Evolutionary conservation across 169 alveolate genomes (phyloP).

Genomic region (Plasmodium cynomolgi): DNA sequence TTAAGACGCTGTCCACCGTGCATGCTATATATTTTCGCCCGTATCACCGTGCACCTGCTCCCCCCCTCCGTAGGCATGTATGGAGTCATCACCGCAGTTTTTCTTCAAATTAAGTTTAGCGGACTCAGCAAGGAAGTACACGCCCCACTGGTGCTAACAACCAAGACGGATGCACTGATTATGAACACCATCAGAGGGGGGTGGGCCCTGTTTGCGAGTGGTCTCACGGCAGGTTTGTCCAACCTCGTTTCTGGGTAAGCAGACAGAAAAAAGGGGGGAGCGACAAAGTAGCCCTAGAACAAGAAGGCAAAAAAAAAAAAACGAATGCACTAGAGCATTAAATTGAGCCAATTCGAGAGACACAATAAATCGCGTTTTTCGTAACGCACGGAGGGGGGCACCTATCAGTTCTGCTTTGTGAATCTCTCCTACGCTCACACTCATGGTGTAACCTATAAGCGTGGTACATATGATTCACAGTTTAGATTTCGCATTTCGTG

Average conservation of each 20-base stretch:
- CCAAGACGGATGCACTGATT: slow-evolving; percentile 71
- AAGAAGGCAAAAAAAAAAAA: background rate
- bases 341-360: background rate
- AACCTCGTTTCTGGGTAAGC: slow-evolving; percentile 97
- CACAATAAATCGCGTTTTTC: background rate
- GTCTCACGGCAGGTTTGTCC: slow-evolving; percentile 99
- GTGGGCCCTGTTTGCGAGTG: slow-evolving; percentile 97
- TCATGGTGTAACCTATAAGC: background rate
- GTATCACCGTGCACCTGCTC: background rate
- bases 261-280: slow-evolving; percentile 1
- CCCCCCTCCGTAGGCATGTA: slow-evolving; percentile 75
- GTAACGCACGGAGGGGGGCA: background rate
- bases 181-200: slow-evolving; percentile 89
- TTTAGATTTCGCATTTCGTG: background rate
- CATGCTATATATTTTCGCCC: background rate
- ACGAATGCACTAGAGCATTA: background rate
- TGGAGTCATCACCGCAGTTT: slow-evolving; percentile 84
- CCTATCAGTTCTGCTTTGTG: background rate
- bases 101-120: slow-evolving; percentile 76
- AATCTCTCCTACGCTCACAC: background rate
- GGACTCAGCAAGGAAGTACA: slow-evolving; percentile 79
- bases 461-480: background rate
- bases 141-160: slow-evolving; percentile 77
- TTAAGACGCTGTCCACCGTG: background rate
- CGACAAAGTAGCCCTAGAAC: background rate